Base-by-base conservation (phyloP, 495 filamentous ascomycete species). In the Parachaetomium inaequale region DNA sequence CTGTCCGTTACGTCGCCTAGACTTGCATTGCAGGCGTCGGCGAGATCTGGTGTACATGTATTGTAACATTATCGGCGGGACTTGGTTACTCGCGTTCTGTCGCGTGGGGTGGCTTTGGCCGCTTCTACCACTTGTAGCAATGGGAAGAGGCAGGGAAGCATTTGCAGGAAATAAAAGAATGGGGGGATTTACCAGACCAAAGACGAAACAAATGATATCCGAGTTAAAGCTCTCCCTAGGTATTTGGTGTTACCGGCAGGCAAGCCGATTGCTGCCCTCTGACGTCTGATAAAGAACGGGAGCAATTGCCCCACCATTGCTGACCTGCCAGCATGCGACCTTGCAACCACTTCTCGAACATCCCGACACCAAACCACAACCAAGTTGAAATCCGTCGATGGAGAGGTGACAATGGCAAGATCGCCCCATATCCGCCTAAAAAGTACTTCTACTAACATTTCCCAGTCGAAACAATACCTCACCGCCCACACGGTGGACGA, bases 391-490 rank as follows among this genome's bases (percentile, higher is more conserved):
- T 34, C 31, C 42, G 17, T 55, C 7, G 32, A 73, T 74, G 72
- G 72, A 71, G 25, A 67, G 66, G 73, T 76, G 67, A 72, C 68
- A 66, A 81, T 81, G 79, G 79, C 76, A 75, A 47, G 68, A 34
- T 11, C 21, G n/a, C 8, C 8, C 11, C 5, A 21, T 21, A n/a
- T 3, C 4, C 4, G 2, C n/a, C 7, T 17, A 5, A 12, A 15
- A n/a, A 23, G 7, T 25, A 28, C 14, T 0, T 15, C 31, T 4
- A 47, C 62, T 56, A 21, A 55, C 46, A 40, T 40, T 47, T 1
- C 51, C 17, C 67, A 98, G 95, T 98, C 94, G 58, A 96, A 96
- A 78, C 95, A 97, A 89, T 98, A 96, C 72, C 85, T 98, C 38
- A 92, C 92, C 59, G 87, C 86, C 60, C 91, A 96, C 77, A 92